Evolutionary conservation across 495 filamentous ascomycete genomes (phyloP).

Genomic region (Daldinia childiae): DNA sequence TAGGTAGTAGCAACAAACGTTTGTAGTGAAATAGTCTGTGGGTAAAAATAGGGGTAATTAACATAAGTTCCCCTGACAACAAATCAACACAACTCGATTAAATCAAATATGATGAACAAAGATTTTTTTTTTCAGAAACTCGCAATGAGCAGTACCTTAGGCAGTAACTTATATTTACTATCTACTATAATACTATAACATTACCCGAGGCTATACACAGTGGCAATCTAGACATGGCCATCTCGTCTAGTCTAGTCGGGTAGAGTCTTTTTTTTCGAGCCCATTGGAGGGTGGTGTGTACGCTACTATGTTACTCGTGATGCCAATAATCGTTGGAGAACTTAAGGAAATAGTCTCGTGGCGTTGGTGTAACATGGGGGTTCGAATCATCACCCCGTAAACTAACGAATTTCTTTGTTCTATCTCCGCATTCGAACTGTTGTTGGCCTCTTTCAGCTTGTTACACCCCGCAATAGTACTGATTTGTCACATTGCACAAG

Average conservation of each 20-base stretch:
- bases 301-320: not conserved
- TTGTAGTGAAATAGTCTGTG: not conserved
- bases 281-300: not conserved
- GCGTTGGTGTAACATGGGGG: not conserved
- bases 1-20: not conserved
- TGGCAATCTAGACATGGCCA: not conserved
- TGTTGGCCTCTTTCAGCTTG: not conserved
- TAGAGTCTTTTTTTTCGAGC: not conserved
- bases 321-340: not conserved
- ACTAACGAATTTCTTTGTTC: not conserved
- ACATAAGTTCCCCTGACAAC: not conserved
- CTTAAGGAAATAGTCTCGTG: not conserved
- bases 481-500: not conserved
- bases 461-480: not conserved
- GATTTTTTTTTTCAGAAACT: not conserved
- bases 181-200: not conserved
- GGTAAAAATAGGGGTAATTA: not conserved
- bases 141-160: not conserved
- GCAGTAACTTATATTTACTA: not conserved
- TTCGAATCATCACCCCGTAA: not conserved
- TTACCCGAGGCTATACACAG: not conserved
- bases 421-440: not conserved
- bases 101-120: not conserved
- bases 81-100: not conserved
- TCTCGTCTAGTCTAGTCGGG: not conserved